Percentiles rank a stretch among this genome's conserved stretches.
Evolutionary conservation across 768 basidiomycete genomes (phyloP).

Genomic region (Nidula microcarpa): DNA sequence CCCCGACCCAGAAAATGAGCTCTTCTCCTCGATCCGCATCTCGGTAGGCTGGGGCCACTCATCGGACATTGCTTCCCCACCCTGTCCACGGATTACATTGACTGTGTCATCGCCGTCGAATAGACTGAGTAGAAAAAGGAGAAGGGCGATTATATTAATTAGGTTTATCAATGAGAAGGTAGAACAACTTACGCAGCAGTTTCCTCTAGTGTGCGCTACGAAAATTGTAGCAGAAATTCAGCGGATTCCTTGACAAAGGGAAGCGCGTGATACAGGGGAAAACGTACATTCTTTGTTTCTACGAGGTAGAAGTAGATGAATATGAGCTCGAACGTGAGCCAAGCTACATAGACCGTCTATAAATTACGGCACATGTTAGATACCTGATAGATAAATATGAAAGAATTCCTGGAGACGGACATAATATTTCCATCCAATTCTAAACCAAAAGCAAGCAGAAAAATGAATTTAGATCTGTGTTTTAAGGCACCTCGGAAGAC

Average conservation of each 20-base stretch:
- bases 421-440: slow-evolving; percentile 1
- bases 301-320: slow-evolving; percentile 1
- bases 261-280: slow-evolving; percentile 11
- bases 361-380: too few species aligned
- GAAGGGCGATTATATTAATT: not conserved
- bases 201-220: not conserved
- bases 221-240: not conserved
- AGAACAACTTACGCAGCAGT: not conserved
- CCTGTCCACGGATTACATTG: not conserved
- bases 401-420: not conserved
- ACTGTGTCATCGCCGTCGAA: slow-evolving; percentile 1
- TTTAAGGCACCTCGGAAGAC: not conserved
- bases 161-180: not conserved
- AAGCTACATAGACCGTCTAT: not conserved
- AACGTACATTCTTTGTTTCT: not conserved
- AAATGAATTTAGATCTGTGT: not conserved
- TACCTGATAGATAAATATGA: too few species aligned
- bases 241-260: not conserved
- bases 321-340: not conserved
- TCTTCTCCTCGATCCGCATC: too few species aligned
- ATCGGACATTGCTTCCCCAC: too few species aligned
- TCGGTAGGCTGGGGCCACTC: too few species aligned
- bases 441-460: not conserved
- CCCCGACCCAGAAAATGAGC: too few species aligned
- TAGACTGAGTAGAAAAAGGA: not conserved